Evolutionary conservation across 768 basidiomycete species (phyloP), one percentile per base, ranked within the genome.

Genomic region (Boletus reticulatus): DNA sequence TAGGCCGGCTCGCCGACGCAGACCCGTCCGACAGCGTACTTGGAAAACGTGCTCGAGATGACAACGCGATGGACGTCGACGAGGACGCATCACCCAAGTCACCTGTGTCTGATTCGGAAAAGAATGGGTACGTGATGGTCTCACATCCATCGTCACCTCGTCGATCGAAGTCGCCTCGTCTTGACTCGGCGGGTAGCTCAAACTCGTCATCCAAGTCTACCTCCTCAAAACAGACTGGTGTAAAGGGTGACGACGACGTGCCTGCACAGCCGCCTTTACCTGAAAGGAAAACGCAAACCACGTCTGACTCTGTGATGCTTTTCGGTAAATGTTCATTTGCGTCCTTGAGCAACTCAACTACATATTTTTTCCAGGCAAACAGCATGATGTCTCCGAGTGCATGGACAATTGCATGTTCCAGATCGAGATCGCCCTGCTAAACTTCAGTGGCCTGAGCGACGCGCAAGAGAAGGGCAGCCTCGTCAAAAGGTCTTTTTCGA

Each of bases 361-460:
- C 22, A 66, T 41, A 29, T 45, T 56, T 45, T 56, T 54, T 9
- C 38, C 54, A 93, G 94, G 96, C 6, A 88, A 89, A 63, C 97
- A 99, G 65, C 96, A 99, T 66, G 97, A 99, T 69, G 95, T 98
- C 13, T 88, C 96, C 0, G 97, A 99, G 73, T 98, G 96, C 73
- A 93, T 98, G 89, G 96, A 98, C 72, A 98, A 98, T 65, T 95
- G 95, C 76, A 89, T 99, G 80, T 97, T 97, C 75, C 97, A 98
- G 72, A 94, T 98, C 48, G 97, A 99, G 72, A 89, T 92, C 5
- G 94, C 94, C 1, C 70, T 93, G 45, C 77, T 93, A 38, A 89
- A 89, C 64, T 89, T 94, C 57, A 83, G 83, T 48, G 66, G 60
- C 11, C 37, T 72, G 57, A 59, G 31, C 37, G 76, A 68, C 11